phyloP scores from a whole-genome alignment of 345 rosid genomes.

The Arabis alpina region DNA sequence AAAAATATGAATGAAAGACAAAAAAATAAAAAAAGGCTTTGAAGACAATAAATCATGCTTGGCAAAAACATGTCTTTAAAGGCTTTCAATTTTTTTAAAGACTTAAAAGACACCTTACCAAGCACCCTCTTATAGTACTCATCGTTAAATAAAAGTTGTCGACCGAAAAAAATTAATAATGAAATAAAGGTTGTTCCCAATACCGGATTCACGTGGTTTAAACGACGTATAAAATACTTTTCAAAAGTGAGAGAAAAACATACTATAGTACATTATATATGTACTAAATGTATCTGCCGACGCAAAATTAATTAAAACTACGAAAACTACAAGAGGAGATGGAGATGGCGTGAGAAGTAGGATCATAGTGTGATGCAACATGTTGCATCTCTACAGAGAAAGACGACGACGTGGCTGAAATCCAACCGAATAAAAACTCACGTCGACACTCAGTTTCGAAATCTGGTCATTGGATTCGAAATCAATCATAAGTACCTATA shows the following conservation, averaged over 20 bases:
- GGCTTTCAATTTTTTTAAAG: too few species aligned
- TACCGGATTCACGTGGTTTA: conserved; percentile 3
- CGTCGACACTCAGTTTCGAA: conserved; percentile 16
- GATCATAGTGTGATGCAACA: background rate
- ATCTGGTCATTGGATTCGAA: too few species aligned
- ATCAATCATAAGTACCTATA: too few species aligned
- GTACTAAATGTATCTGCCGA: conserved; percentile 16
- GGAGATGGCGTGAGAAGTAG: conserved; percentile 30
- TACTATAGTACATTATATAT: background rate
- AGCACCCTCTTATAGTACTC: too few species aligned
- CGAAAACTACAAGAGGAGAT: background rate
- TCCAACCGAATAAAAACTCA: background rate
- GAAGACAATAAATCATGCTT: too few species aligned
- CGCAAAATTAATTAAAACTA: background rate
- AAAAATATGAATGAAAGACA: too few species aligned
- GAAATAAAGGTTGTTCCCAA: background rate
- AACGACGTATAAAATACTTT: background rate
- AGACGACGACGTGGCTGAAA: conserved; percentile 18
- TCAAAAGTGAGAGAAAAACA: background rate
- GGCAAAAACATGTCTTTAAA: too few species aligned
- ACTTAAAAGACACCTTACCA: too few species aligned
- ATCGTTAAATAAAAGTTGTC: background rate
- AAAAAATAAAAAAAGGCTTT: too few species aligned
- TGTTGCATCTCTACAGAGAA: background rate
- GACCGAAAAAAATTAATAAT: background rate